These are phyloP conservation scores for Meredithiella fracta DNA, from an alignment of 2,329 filamentous ascomycete genomes.

Conservation along the genomic window DNA sequence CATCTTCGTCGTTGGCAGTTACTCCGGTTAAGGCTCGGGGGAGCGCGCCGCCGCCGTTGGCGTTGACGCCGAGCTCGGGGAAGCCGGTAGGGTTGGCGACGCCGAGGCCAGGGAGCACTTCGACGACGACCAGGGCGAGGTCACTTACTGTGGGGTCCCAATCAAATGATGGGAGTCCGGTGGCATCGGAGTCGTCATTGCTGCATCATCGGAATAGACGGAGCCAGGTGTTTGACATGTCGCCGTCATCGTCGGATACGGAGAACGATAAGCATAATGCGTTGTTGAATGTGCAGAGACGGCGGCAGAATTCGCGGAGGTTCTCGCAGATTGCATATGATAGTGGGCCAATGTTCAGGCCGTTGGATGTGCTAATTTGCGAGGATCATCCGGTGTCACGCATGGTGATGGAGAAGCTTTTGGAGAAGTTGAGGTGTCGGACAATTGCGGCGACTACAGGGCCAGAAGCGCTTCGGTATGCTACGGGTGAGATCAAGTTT, in stretches of 20 bases:
- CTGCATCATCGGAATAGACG: conserved; percentile 71
- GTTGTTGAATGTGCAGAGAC: conserved; percentile 76
- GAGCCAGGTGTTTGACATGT: conserved; percentile 91
- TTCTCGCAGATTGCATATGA: conserved; percentile 80
- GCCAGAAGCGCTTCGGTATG: conserved; percentile 79
- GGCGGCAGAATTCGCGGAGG: conserved; percentile 86
- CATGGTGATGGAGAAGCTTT: conserved; percentile 95
- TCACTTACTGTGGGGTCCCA: conserved; percentile 90
- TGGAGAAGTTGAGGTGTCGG: conserved; percentile 88
- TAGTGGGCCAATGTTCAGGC: conserved; percentile 65
- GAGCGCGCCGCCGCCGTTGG: conserved; percentile 33
- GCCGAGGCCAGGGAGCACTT: conserved; percentile 40
- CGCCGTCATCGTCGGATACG: conserved; percentile 92
- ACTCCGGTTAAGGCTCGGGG: conserved; percentile 42
- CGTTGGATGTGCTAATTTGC: conserved; percentile 86
- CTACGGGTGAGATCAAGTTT: conserved; percentile 94
- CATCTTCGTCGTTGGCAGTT: conserved; percentile 35
- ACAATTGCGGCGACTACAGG: conserved; percentile 86
- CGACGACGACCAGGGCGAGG: conserved; percentile 49
- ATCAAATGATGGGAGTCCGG: conserved; percentile 78
- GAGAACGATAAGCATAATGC: conserved; percentile 87
- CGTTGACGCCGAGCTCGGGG: conserved; percentile 37
- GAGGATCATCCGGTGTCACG: conserved; percentile 95
- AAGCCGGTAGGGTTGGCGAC: conserved; percentile 44
- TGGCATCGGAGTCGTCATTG: conserved; percentile 50